phyloP scores from a whole-genome alignment of 2,329 filamentous ascomycete genomes.

The Metarhizium sp. region DNA sequence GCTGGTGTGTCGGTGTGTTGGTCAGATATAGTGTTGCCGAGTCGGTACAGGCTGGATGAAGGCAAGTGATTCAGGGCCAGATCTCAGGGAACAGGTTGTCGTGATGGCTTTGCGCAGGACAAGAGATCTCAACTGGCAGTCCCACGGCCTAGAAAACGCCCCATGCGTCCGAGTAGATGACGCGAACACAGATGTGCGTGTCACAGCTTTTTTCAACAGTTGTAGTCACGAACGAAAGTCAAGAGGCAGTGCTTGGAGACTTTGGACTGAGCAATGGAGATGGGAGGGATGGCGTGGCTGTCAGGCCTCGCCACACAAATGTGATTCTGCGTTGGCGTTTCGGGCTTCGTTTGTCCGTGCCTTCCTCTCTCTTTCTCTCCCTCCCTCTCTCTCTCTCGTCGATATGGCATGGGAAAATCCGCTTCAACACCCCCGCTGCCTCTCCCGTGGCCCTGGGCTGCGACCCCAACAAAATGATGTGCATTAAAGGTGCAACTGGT shows the following conservation, averaged over 20 bases:
- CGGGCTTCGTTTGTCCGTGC: slow-evolving; percentile 5
- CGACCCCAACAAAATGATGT: too few species aligned
- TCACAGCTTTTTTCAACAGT: background rate
- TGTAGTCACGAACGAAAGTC: too few species aligned
- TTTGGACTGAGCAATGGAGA: background rate
- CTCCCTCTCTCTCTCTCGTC: background rate
- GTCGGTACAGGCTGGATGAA: background rate
- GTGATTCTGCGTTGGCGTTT: slow-evolving; percentile 3
- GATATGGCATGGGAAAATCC: background rate
- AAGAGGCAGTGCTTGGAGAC: background rate
- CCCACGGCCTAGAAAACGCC: too few species aligned
- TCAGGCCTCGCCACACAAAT: slow-evolving; percentile 3
- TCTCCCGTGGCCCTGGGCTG: background rate
- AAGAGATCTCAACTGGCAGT: too few species aligned
- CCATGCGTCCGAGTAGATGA: too few species aligned
- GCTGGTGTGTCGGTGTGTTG: background rate
- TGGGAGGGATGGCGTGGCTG: slow-evolving; percentile 2
- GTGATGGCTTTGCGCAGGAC: too few species aligned
- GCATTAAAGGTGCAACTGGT: too few species aligned
- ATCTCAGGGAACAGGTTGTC: too few species aligned
- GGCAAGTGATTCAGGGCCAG: too few species aligned
- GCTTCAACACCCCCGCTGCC: background rate
- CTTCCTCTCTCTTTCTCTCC: background rate
- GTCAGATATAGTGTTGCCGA: background rate
- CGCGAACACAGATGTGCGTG: background rate